Conservation (phyloP, 345 rosid species). For the Gossypium ekmanianum region DNA sequence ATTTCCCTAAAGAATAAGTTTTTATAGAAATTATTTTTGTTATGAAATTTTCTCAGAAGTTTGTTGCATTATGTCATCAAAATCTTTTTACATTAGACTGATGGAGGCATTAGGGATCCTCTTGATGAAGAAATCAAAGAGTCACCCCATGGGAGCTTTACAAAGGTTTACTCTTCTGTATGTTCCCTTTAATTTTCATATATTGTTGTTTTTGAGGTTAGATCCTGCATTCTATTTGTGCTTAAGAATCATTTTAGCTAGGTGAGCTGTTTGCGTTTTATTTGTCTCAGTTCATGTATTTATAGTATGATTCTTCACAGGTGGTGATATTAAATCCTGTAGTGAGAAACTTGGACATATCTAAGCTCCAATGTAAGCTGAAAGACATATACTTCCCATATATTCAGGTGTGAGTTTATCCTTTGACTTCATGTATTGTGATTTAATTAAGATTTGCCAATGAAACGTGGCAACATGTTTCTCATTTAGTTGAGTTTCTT, state of each 20-base stretch:
- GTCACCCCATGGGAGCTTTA: conserved; percentile 66
- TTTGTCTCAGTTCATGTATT: not conserved
- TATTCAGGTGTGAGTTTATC: conserved; percentile 51
- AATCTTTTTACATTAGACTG: conserved; percentile 33
- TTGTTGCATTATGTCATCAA: conserved; percentile 10
- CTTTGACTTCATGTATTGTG: not conserved
- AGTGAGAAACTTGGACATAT: conserved; percentile 30
- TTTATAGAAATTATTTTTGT: not conserved
- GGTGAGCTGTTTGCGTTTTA: not conserved
- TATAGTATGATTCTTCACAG: conserved; percentile 23
- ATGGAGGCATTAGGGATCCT: conserved; percentile 58
- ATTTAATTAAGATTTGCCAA: no score
- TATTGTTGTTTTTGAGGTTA: not conserved
- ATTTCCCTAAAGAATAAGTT: not conserved
- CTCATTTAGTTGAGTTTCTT: not conserved
- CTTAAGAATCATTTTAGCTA: not conserved
- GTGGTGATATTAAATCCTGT: conserved; percentile 57
- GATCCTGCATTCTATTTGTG: not conserved
- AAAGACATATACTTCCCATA: conserved; percentile 87
- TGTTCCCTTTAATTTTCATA: not conserved
- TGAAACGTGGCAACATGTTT: not conserved
- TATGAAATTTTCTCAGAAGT: not conserved
- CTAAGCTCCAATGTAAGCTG: conserved; percentile 57
- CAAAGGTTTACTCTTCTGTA: conserved; percentile 36
- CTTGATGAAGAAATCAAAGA: conserved; percentile 38